Base-by-base conservation (phyloP, 495 filamentous ascomycete species). In the Penicillium bovifimosum region DNA sequence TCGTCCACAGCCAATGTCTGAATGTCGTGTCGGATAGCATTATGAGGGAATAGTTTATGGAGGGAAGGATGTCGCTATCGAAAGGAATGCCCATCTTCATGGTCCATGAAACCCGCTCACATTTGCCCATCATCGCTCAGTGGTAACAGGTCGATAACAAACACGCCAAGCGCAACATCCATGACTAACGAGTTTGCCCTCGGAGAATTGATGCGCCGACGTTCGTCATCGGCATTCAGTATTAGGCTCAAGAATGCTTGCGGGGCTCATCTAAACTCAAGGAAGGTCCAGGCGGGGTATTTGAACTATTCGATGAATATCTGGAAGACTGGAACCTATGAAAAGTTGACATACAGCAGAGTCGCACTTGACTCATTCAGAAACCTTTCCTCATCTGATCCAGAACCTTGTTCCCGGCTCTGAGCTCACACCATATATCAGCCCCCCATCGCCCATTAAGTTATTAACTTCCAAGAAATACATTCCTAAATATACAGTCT, bases 401-500 rank as follows among this genome's bases (percentile, higher is more conserved):
- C 36, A 38, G 47, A 50, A 50, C 41, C 47, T 41, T 17, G 41
- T 41, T 50, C 47, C 47, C 47, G 47, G n/a, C n/a, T n/a, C 47
- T 7, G 26, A 2, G 18, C 35, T 27, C 14, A 41, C 32, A 2
- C 33, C 31, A 41, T 41, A 50, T 50, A 50, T 31, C 28, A 10
- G 18, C 28, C n/a, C 41, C 17, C 1, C n/a, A 18, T 29, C 6
- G 10, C 35, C 32, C 3, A 7, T 18, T n/a, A 32, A 17, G n/a
- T 3, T n/a, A 7, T 18, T n/a, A 32, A 17, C 18, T 3, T n/a
- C 10, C n/a, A 24, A n/a, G 17, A 5, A 17, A 34, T 14, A 10
- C 34, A 38, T 14, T 24, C 20, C 4, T 24, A 4, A 24, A 24
- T 2, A 34, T 39, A 5, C 31, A 27, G 16, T 26, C 41, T 26